phyloP scores from a whole-genome alignment of 352 stramenopile genomes.

The Thalassiosira mediterranea region DNA sequence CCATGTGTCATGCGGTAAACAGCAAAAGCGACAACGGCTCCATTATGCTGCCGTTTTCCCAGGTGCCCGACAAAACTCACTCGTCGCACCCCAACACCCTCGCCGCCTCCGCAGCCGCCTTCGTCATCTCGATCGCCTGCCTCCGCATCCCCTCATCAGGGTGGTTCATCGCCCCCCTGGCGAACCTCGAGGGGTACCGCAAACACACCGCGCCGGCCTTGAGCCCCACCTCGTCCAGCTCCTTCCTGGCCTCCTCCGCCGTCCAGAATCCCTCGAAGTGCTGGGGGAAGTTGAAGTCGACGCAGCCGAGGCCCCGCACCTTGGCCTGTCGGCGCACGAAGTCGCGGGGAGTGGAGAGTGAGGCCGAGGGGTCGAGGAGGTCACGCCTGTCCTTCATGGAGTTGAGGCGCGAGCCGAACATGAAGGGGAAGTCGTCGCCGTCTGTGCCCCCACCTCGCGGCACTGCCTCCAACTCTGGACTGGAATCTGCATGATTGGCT shows the following conservation, averaged over 20 bases:
- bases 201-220: conserved; percentile 81
- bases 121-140: conserved; percentile 77
- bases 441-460: conserved; percentile 25
- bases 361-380: conserved; percentile 34
- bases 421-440: conserved; percentile 61
- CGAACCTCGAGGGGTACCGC: conserved; percentile 79
- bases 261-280: conserved; percentile 70
- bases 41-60: too few species aligned
- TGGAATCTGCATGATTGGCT: too few species aligned
- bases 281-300: conserved; percentile 86
- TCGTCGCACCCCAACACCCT: conserved; percentile 75
- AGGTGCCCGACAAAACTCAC: too few species aligned
- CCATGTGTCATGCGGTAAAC: too few species aligned
- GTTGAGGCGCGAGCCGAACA: conserved; percentile 80
- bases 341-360: conserved; percentile 50
- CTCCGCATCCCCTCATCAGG: conserved; percentile 55
- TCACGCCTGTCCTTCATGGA: conserved; percentile 83
- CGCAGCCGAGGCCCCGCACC: conserved; percentile 70
- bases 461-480: conserved; percentile 9
- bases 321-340: conserved; percentile 68
- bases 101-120: conserved; percentile 65
- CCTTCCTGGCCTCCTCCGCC: conserved; percentile 56
- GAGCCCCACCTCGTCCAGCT: conserved; percentile 65
- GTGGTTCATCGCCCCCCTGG: conserved; percentile 79
- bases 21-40: too few species aligned